Evolutionary conservation across 2,329 filamentous ascomycete species (phyloP).

Genomic region (Leptographium radiaticola): DNA sequence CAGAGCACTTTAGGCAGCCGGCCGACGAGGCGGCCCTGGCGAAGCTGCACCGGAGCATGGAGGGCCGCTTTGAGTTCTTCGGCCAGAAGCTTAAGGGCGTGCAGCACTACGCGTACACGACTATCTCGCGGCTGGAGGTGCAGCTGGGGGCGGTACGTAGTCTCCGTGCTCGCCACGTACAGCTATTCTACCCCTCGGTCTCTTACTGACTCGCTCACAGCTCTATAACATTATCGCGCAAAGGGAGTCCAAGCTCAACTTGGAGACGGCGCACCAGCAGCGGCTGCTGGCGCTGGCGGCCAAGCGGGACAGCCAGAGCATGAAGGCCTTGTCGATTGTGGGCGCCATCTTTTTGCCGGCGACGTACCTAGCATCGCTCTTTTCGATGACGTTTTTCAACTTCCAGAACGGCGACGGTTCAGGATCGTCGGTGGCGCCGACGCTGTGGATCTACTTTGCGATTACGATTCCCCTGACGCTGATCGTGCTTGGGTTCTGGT

Average conservation of each 20-base stretch:
- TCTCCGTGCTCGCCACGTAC: neutral
- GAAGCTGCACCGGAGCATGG: slow-evolving; percentile 38
- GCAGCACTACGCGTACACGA: slow-evolving; percentile 50
- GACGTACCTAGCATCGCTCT: slow-evolving; percentile 49
- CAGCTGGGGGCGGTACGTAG: slow-evolving; percentile 44
- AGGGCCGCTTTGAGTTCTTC: slow-evolving; percentile 44
- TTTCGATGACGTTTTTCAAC: slow-evolving; percentile 56
- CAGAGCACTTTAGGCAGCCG: neutral
- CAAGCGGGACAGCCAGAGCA: slow-evolving; percentile 48
- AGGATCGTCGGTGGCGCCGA: slow-evolving; percentile 26
- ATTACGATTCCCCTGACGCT: slow-evolving; percentile 46
- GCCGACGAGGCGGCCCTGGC: slow-evolving; percentile 23
- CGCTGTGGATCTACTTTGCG: slow-evolving; percentile 51
- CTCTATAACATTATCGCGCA: slow-evolving; percentile 55
- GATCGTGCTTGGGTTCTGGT: slow-evolving; percentile 41
- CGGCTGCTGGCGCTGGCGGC: slow-evolving; percentile 44
- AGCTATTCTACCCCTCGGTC: neutral
- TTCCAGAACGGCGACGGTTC: slow-evolving; percentile 28
- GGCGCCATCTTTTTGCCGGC: slow-evolving; percentile 51
- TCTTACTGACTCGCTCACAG: slow-evolving; percentile 19
- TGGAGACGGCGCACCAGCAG: slow-evolving; percentile 49
- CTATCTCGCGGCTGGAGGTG: slow-evolving; percentile 45
- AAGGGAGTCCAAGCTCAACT: slow-evolving; percentile 49
- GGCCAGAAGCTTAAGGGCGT: slow-evolving; percentile 46
- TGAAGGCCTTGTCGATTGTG: slow-evolving; percentile 52